These are phyloP conservation scores for Solanum corneliomulleri DNA, from an alignment of 257 asterid genomes.

Conservation along the genomic window DNA sequence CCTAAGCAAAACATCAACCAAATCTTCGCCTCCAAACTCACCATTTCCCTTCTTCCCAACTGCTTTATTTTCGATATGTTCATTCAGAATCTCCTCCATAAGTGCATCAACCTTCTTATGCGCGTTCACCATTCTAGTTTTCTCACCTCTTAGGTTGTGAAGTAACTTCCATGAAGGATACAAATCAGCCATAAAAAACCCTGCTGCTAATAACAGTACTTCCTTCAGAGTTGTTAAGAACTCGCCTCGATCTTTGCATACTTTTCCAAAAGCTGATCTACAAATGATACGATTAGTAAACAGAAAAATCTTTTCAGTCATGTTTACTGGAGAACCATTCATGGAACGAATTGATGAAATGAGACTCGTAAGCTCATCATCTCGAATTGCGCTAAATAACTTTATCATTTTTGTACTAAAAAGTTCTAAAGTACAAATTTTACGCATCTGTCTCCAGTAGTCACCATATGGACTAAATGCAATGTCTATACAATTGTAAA, in stretches of 20 bases:
- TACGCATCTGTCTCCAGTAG: constrained; percentile 23
- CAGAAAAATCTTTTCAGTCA: not conserved
- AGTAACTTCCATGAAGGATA: too few species aligned
- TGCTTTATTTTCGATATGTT: too few species aligned
- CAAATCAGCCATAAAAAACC: too few species aligned
- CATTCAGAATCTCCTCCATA: too few species aligned
- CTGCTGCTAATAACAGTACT: too few species aligned
- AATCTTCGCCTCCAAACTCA: too few species aligned
- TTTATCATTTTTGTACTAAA: constrained; percentile 6
- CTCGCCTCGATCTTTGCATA: not conserved
- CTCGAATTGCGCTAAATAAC: not conserved
- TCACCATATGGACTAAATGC: not conserved
- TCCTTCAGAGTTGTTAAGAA: too few species aligned
- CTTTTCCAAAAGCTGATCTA: not conserved
- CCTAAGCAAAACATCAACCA: too few species aligned
- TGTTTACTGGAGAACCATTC: not conserved
- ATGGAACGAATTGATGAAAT: not conserved
- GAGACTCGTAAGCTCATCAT: not conserved
- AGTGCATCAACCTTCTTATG: too few species aligned
- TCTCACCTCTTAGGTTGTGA: too few species aligned
- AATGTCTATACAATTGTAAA: not conserved
- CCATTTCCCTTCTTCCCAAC: too few species aligned
- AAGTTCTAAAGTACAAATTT: constrained; percentile 9
- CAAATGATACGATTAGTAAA: not conserved
- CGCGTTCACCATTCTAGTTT: too few species aligned